A percentile compares a stretch with the other conserved stretches of the same genome.
phyloP scores from a whole-genome alignment of 2,329 filamentous ascomycete genomes.

The Rhynchosporium graminicola region DNA sequence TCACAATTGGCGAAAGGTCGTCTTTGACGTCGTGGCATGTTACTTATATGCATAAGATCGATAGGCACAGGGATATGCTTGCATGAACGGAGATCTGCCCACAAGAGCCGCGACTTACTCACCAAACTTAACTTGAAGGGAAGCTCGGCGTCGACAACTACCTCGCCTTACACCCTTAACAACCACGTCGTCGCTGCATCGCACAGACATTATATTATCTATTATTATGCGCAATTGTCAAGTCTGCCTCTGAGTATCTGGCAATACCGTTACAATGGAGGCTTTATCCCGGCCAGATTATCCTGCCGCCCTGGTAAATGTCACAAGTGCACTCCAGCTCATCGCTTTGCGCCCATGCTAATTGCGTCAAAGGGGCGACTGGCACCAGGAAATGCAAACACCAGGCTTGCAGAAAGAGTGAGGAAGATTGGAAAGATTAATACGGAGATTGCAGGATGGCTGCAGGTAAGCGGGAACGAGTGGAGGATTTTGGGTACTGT shows the following conservation, averaged over 20 bases:
- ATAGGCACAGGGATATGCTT: slow-evolving; percentile 24
- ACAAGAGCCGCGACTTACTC: slow-evolving; percentile 22
- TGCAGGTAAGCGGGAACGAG: slow-evolving; percentile 64
- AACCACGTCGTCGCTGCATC: slow-evolving; percentile 21
- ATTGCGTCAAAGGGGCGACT: slow-evolving; percentile 65
- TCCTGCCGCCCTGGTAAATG: slow-evolving; percentile 86
- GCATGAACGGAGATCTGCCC: slow-evolving; percentile 20
- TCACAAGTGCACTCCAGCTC: slow-evolving; percentile 28
- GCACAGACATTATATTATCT: slow-evolving; percentile 23
- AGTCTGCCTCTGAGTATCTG: slow-evolving; percentile 32
- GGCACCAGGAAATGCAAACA: slow-evolving; percentile 78
- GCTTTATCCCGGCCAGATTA: slow-evolving; percentile 86
- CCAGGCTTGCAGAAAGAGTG: slow-evolving; percentile 81
- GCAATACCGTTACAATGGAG: slow-evolving; percentile 56
- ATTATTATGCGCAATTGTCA: slow-evolving; percentile 37
- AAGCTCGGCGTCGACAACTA: slow-evolving; percentile 21
- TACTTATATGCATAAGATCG: too few relatives aligned
- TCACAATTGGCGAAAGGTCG: neutral
- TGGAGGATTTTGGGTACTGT: slow-evolving; percentile 16
- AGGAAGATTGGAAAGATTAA: slow-evolving; percentile 86
- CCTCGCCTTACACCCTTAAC: slow-evolving; percentile 16
- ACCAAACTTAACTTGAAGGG: slow-evolving; percentile 6
- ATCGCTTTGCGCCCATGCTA: slow-evolving; percentile 30
- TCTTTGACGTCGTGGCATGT: slow-evolving; percentile 17
- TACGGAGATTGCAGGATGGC: slow-evolving; percentile 90